Conservation (phyloP, 306 rosid genomes). For the Ormosia semicastrata region DNA sequence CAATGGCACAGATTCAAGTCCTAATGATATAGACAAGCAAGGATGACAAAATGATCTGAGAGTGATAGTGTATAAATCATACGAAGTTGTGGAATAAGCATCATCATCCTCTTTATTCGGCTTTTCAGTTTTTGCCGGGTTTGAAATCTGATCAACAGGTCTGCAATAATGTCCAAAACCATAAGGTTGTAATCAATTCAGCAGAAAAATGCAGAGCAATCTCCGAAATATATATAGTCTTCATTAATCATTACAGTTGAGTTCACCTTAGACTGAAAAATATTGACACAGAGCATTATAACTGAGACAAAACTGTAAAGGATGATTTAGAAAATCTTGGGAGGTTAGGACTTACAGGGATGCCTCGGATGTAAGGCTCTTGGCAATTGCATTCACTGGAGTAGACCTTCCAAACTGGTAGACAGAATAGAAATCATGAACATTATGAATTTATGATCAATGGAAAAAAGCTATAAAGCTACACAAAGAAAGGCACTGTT, state of each 20-base stretch:
- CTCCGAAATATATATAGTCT: not conserved
- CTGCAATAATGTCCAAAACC: conserved; percentile 46
- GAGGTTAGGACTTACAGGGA: conserved; percentile 48
- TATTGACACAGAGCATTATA: not conserved
- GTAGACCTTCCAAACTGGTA: conserved; percentile 55
- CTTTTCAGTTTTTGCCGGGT: conserved; percentile 42
- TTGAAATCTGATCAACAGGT: conserved; percentile 48
- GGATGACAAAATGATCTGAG: conserved; percentile 1
- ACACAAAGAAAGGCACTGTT: not conserved
- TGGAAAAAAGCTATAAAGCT: conserved; percentile 1
- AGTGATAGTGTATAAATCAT: conserved; percentile 35
- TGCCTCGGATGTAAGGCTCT: conserved; percentile 44
- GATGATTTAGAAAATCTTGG: not conserved
- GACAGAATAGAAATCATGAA: not conserved
- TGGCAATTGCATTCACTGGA: conserved; percentile 34
- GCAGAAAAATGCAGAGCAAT: not conserved
- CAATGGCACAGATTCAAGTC: conserved; percentile 11
- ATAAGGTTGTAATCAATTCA: conserved; percentile 8
- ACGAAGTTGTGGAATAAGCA: conserved; percentile 78
- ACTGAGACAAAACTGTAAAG: not conserved
- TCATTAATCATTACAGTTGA: not conserved
- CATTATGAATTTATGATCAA: not conserved
- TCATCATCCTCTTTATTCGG: conserved; percentile 68
- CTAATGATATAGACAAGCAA: not conserved
- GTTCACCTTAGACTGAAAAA: conserved; percentile 7